Percentiles rank a stretch among this genome's conserved stretches.
phyloP scores from a whole-genome alignment of 1,139 yeast species.

The Pneumocystis sp. region DNA sequence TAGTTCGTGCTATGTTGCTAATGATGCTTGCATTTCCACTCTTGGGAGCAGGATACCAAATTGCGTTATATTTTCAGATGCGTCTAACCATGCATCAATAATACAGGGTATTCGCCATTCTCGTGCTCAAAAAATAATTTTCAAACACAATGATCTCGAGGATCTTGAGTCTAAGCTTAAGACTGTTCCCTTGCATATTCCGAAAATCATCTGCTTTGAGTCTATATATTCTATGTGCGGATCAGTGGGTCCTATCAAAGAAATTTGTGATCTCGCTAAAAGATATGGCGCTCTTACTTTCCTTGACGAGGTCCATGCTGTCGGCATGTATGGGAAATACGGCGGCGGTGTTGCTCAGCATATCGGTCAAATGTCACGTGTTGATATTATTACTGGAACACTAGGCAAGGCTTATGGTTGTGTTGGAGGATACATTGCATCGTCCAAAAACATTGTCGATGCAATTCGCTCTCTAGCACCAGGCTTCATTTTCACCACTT shows the following conservation, averaged over 20 bases:
- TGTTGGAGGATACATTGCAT: conserved; percentile 96
- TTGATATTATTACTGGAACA: conserved; percentile 94
- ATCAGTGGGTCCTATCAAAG: conserved; percentile 82
- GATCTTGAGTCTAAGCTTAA: conserved; percentile 70
- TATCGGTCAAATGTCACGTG: conserved; percentile 76
- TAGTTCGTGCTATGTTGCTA: conserved; percentile 90
- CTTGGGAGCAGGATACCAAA: conserved; percentile 83
- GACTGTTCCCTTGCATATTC: conserved; percentile 65
- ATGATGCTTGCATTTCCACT: conserved; percentile 87
- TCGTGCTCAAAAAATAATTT: conserved; percentile 72
- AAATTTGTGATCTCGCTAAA: conserved; percentile 88
- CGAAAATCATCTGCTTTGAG: conserved; percentile 93
- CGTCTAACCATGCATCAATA: conserved; percentile 93
- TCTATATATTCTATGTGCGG: conserved; percentile 98
- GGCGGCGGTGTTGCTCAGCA: conserved; percentile 99
- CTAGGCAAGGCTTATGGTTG: conserved; percentile 93
- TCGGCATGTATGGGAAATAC: conserved; percentile 97
- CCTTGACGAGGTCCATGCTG: conserved; percentile 96
- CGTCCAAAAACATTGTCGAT: conserved; percentile 66
- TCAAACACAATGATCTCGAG: conserved; percentile 73
- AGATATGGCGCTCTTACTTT: conserved; percentile 95
- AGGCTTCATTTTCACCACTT: conserved; percentile 90
- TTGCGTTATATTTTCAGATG: conserved; percentile 84
- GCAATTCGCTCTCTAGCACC: conserved; percentile 96
- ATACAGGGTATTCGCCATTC: conserved; percentile 90